Conservation (phyloP, 306 rosid species). For the Acacia confusa region DNA sequence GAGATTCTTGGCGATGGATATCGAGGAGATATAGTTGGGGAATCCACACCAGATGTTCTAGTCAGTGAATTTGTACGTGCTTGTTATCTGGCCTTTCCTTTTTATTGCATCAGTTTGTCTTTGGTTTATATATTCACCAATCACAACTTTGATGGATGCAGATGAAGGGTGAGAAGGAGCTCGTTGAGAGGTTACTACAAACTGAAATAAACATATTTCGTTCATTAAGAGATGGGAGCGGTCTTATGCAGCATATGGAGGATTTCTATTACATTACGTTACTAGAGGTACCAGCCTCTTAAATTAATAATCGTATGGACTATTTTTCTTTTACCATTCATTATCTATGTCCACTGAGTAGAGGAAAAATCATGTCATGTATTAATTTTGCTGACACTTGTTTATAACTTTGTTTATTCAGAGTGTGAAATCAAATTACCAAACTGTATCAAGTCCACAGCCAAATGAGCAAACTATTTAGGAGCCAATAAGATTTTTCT, state of each 20-base stretch:
- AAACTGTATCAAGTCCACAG: constrained; percentile 42
- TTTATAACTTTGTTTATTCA: constrained; percentile 33
- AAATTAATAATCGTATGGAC: constrained; percentile 1
- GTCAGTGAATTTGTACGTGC: constrained; percentile 82
- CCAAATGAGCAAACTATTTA: constrained; percentile 33
- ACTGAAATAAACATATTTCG: constrained; percentile 92
- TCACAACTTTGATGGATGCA: constrained; percentile 39
- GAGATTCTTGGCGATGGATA: constrained; percentile 81
- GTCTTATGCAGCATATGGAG: constrained; percentile 97
- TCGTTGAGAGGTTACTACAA: constrained; percentile 75
- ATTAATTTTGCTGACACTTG: constrained; percentile 10
- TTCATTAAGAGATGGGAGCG: constrained; percentile 93
- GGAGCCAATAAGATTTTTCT: constrained; percentile 32
- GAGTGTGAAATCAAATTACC: constrained; percentile 84
- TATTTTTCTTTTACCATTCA: not conserved
- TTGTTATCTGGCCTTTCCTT: constrained; percentile 1
- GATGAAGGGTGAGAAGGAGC: constrained; percentile 97
- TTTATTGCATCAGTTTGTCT: not conserved
- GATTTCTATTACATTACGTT: constrained; percentile 90
- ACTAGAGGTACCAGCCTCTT: constrained; percentile 62
- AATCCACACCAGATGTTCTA: constrained; percentile 87
- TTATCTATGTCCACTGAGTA: not conserved
- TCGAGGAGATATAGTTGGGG: constrained; percentile 85
- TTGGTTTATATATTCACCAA: constrained; percentile 1
- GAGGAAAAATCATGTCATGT: not conserved